Conservation (phyloP, 2,329 filamentous ascomycete species). For the Microsporum ferrugineum region DNA sequence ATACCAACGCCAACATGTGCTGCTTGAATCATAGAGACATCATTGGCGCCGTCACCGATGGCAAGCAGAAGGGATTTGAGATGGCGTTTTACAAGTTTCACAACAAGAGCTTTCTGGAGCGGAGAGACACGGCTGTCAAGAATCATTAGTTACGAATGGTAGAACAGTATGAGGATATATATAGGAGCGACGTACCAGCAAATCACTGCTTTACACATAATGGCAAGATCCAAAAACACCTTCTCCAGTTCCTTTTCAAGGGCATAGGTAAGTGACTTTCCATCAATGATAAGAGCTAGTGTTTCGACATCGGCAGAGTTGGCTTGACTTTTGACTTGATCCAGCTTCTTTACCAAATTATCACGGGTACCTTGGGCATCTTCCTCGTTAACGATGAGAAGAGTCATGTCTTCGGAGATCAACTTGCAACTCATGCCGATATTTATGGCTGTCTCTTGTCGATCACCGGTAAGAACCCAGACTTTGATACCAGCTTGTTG, state of each 20-base stretch:
- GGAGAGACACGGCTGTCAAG: constrained; percentile 72
- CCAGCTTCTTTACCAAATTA: constrained; percentile 85
- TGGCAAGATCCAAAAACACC: constrained; percentile 78
- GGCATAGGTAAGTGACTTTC: constrained; percentile 85
- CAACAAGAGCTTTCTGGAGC: constrained; percentile 90
- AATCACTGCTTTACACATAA: constrained; percentile 97
- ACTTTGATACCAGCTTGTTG: constrained; percentile 97
- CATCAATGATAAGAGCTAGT: constrained; percentile 86
- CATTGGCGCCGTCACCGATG: constrained; percentile 94
- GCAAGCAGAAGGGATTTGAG: constrained; percentile 84
- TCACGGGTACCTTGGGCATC: constrained; percentile 64
- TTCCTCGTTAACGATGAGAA: constrained; percentile 93
- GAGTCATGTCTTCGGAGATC: constrained; percentile 96
- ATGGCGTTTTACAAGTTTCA: constrained; percentile 95
- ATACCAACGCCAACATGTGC: constrained; percentile 97
- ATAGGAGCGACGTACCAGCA: constrained; percentile 49
- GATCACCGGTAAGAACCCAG: constrained; percentile 94
- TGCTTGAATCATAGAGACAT: constrained; percentile 99
- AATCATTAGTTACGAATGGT: constrained; percentile 11
- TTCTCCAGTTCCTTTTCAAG: constrained; percentile 91
- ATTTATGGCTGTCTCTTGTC: constrained; percentile 98
- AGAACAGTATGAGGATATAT: background rate
- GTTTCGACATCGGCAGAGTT: constrained; percentile 55
- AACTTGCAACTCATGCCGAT: constrained; percentile 99
- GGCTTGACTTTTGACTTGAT: constrained; percentile 76